Percentiles rank a stretch among this genome's conserved stretches.
These are phyloP conservation scores for Eleusine coracana DNA, from an alignment of 176 grass and related monocot genomes.

Conservation along the genomic window DNA sequence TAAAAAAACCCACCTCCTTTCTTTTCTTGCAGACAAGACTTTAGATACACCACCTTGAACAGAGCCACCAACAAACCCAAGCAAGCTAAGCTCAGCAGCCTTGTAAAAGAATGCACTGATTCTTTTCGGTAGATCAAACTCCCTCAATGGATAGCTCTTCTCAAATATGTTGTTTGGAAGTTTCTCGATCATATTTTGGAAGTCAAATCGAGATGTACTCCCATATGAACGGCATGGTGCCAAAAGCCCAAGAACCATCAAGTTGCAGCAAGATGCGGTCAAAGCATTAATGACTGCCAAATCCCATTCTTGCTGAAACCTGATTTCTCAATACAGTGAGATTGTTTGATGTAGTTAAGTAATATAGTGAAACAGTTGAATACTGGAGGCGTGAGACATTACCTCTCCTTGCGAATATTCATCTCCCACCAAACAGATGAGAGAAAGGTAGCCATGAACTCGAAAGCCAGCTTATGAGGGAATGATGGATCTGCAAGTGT, in stretches of 20 bases:
- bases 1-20: constrained; percentile 53
- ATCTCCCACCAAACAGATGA: constrained; percentile 83
- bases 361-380: constrained; percentile 40
- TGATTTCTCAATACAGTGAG: constrained; percentile 39
- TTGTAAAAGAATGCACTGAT: constrained; percentile 83
- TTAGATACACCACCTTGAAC: constrained; percentile 76
- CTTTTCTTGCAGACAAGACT: constrained; percentile 67
- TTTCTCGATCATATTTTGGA: constrained; percentile 94
- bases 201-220: constrained; percentile 83
- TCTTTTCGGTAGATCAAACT: constrained; percentile 89
- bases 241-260: constrained; percentile 83
- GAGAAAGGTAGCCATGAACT: constrained; percentile 68
- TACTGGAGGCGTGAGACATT: constrained; percentile 24
- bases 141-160: constrained; percentile 92
- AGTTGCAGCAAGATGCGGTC: constrained; percentile 82
- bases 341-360: constrained; percentile 38
- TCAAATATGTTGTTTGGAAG: constrained; percentile 99
- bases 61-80: constrained; percentile 73
- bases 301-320: constrained; percentile 96
- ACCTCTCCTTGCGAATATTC: constrained; percentile 90
- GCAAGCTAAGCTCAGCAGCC: constrained; percentile 83
- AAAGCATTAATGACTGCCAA: constrained; percentile 79
- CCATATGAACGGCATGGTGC: constrained; percentile 98
- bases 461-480: constrained; percentile 83
- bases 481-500: constrained; percentile 95